These are phyloP conservation scores for Lasiodiplodia theobromae DNA, from an alignment of 2,329 filamentous ascomycete species.

Conservation along the genomic window DNA sequence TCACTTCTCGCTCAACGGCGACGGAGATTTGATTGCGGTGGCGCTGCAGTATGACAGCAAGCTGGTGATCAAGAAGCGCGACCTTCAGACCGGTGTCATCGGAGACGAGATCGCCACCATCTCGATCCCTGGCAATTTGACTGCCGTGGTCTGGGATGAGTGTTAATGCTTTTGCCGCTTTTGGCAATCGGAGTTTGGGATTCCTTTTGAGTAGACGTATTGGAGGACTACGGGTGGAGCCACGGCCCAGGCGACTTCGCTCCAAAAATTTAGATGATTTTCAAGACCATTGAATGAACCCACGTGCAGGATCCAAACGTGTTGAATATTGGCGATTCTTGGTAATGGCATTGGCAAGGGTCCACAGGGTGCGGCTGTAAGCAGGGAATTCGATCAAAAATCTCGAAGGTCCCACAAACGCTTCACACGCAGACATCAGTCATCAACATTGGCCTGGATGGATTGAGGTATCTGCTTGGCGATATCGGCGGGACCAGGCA, in stretches of 20 bases:
- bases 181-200: not conserved
- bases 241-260: not conserved
- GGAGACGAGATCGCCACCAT: conserved; percentile 53
- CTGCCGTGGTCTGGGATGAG: conserved; percentile 43
- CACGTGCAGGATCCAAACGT: not conserved
- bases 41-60: conserved; percentile 68
- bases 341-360: not conserved
- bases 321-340: not conserved
- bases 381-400: not conserved
- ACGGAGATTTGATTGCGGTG: conserved; percentile 69
- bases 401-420: not conserved
- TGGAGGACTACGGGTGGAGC: not conserved
- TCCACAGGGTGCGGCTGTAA: not conserved
- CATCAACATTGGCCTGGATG: not conserved
- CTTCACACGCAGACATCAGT: not conserved
- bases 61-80: conserved; percentile 67
- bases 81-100: conserved; percentile 66
- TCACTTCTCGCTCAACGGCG: conserved; percentile 71
- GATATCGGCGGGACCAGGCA: conserved; percentile 11
- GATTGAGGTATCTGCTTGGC: not conserved
- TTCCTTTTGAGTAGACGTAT: not conserved
- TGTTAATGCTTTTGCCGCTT: not conserved
- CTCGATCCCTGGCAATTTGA: conserved; percentile 40
- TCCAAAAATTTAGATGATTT: not conserved
- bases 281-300: not conserved